These are phyloP conservation scores for Echinosophora koreensis DNA, from an alignment of 306 rosid species.

Conservation along the genomic window DNA sequence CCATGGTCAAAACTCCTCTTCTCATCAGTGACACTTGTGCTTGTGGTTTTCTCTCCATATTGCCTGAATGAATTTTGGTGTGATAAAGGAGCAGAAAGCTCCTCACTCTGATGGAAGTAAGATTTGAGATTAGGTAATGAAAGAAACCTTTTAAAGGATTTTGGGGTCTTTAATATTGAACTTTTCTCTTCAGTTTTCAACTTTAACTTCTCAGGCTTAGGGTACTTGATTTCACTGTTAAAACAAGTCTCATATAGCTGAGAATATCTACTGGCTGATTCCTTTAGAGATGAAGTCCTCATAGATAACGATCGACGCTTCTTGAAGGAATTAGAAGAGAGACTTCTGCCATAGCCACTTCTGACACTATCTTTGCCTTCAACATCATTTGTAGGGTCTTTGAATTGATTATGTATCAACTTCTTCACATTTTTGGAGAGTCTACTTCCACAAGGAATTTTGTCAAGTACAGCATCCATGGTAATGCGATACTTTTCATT, in stretches of 20 bases:
- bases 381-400: slow-evolving; percentile 36
- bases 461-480: slow-evolving; percentile 77
- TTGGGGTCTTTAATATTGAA: slow-evolving; percentile 45
- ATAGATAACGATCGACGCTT: slow-evolving; percentile 45
- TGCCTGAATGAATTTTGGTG: slow-evolving; percentile 40
- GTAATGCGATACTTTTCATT: slow-evolving; percentile 65
- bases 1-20: slow-evolving; percentile 7
- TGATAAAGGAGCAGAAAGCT: slow-evolving; percentile 45
- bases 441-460: slow-evolving; percentile 68
- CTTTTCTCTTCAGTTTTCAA: slow-evolving; percentile 50
- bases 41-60: slow-evolving; percentile 26
- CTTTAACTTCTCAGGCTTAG: slow-evolving; percentile 48
- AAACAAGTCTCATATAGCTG: slow-evolving; percentile 66
- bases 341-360: slow-evolving; percentile 35
- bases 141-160: slow-evolving; percentile 62
- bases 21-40: slow-evolving; percentile 40
- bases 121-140: slow-evolving; percentile 71
- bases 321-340: slow-evolving; percentile 40
- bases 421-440: slow-evolving; percentile 46
- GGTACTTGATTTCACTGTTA: slow-evolving; percentile 51
- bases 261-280: slow-evolving; percentile 62
- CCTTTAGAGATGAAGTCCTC: slow-evolving; percentile 69
- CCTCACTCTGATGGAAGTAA: slow-evolving; percentile 54
- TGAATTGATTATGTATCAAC: slow-evolving; percentile 30
- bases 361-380: slow-evolving; percentile 51